Evolutionary conservation across 140 eudicot species (phyloP), one percentile per base, ranked within the genome.

Genomic region (Ambrosia hybrid): DNA sequence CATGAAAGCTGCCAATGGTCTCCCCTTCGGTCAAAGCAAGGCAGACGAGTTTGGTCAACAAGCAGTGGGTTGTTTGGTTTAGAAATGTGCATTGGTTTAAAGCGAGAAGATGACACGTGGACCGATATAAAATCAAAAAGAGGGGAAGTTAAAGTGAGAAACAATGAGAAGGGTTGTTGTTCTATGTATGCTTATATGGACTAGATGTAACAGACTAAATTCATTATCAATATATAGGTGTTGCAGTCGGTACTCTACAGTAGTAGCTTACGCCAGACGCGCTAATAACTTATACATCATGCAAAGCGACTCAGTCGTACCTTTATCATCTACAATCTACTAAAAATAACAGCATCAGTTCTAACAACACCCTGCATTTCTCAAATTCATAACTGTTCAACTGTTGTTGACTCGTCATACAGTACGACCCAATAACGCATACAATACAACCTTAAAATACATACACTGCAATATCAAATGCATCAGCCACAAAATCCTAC

Each of bases 361-460:
- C 26, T 21, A 21, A 21, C 26, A 21, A 21, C 26, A 21, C 26
- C 45, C 62, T 76, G 68, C 75, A 76, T 68, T 57, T 69, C 71
- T 52, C 76, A 51, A 70, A 68, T 41, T 37, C 46, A 62, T 16
- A 75, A 65, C 30, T 65, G 56, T 55, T n/a, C 68, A 57, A 57
- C 70, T 36, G 77, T 71, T 41, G 55, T 41, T 12, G 53, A 51
- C 65, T 33, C 43, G 7, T n/a, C 65, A 45, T 46, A 56, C 45
- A 9, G 55, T 78, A 65, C 74, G 72, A 78, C 73, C 61, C 48
- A 72, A 72, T 37, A 57, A 34, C 51, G 57, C 83, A 72, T 78
- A 57, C 51, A 43, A 46, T 72, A 78, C 78, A 65, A 72, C 43
- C 63, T n/a, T 37, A 64, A 14, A 53, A 13, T 13, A 51, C 73